These are phyloP conservation scores for Metschnikowia aberdeeniae DNA, from an alignment of 805 yeast species.

Conservation along the genomic window DNA sequence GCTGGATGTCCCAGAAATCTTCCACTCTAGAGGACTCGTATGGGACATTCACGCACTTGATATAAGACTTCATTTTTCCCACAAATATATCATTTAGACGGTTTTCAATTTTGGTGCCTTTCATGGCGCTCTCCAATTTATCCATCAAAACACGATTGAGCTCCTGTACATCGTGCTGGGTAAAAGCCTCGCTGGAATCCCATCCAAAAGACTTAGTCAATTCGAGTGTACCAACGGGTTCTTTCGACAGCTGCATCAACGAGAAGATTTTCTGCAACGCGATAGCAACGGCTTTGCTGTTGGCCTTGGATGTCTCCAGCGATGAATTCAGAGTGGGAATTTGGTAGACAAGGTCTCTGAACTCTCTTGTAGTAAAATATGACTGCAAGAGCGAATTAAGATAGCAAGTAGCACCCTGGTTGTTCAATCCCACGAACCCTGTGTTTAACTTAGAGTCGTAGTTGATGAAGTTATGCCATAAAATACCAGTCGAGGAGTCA, in stretches of 20 bases:
- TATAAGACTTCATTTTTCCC: conserved; percentile 93
- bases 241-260: conserved; percentile 64
- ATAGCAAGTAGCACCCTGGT: conserved; percentile 98
- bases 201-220: conserved; percentile 93
- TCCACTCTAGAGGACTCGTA: conserved; percentile 89
- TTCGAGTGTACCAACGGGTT: conserved; percentile 80
- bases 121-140: conserved; percentile 84
- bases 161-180: conserved; percentile 98
- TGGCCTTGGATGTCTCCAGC: conserved; percentile 34
- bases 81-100: conserved; percentile 76
- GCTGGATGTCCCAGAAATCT: conserved; percentile 97
- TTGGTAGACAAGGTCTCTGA: conserved; percentile 80
- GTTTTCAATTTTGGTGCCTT: conserved; percentile 65
- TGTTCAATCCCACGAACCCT: conserved; percentile 87
- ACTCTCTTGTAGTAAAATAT: conserved; percentile 76
- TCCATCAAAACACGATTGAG: conserved; percentile 94
- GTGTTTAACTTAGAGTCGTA: conserved; percentile 84
- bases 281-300: conserved; percentile 51
- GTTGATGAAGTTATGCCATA: conserved; percentile 84
- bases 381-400: conserved; percentile 89
- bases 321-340: conserved; percentile 60
- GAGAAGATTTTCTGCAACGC: conserved; percentile 89
- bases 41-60: conserved; percentile 88
- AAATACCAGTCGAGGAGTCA: conserved; percentile 85
- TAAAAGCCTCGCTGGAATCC: conserved; percentile 93